Evolutionary conservation across 345 rosid genomes (phyloP).

Genomic region (Eucalyptus cloeziana): DNA sequence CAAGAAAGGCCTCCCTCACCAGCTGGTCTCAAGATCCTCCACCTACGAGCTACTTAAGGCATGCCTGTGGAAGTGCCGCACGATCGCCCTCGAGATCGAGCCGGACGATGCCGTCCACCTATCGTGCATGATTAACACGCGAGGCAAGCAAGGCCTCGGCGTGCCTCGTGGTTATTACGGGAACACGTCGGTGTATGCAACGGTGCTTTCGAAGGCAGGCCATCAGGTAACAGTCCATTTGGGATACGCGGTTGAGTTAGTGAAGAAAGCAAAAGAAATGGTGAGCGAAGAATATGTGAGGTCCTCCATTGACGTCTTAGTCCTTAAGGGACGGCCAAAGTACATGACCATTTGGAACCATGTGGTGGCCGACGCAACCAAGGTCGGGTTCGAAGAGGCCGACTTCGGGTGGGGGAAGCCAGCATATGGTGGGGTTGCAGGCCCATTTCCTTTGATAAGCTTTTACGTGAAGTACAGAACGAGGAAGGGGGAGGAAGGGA

Average conservation of each 20-base stretch:
- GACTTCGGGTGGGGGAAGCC: no score
- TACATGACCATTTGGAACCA: background rate
- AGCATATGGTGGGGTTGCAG: background rate
- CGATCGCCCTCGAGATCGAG: background rate
- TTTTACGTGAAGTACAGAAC: background rate
- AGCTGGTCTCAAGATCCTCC: background rate
- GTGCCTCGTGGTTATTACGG: background rate
- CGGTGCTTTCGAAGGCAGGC: background rate
- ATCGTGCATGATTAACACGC: background rate
- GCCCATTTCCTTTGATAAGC: background rate
- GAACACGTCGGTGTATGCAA: background rate
- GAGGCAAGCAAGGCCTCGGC: background rate
- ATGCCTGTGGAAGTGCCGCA: background rate
- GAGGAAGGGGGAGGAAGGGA: background rate
- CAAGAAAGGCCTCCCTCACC: background rate
- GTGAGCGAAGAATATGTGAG: background rate
- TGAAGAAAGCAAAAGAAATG: background rate
- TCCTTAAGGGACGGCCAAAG: background rate
- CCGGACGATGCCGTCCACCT: background rate
- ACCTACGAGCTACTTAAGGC: background rate
- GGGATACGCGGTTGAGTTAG: background rate
- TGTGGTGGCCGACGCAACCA: no score
- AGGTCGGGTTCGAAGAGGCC: no score
- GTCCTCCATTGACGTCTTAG: background rate
- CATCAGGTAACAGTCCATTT: background rate